phyloP scores from a whole-genome alignment of 2,329 filamentous ascomycete genomes.

The Cladobotryum mycophilum region DNA sequence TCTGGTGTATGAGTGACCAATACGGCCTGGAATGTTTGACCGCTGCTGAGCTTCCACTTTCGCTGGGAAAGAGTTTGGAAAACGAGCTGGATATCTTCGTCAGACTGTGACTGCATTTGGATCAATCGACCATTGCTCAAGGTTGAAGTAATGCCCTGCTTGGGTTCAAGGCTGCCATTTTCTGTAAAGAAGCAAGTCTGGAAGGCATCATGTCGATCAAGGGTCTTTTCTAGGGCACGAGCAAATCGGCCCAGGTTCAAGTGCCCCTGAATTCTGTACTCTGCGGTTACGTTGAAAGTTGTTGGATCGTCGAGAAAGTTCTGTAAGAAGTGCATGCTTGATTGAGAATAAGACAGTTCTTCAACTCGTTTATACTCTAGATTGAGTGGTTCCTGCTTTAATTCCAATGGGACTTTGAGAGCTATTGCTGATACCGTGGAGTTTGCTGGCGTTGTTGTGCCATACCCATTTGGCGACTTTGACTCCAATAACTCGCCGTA shows the following conservation, averaged over 20 bases:
- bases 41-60: slow-evolving; percentile 31
- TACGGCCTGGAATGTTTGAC: too few relatives aligned
- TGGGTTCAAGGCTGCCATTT: not conserved
- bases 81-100: not conserved
- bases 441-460: too few relatives aligned
- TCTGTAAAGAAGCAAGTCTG: not conserved
- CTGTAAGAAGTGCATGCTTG: not conserved
- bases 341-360: not conserved
- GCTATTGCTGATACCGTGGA: too few relatives aligned
- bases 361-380: not conserved
- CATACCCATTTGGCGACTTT: too few relatives aligned
- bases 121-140: not conserved
- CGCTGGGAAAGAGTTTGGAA: slow-evolving; percentile 13
- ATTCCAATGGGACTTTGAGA: too few relatives aligned
- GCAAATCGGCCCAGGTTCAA: not conserved
- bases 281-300: not conserved
- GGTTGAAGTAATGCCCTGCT: not conserved
- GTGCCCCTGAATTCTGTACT: not conserved
- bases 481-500: too few relatives aligned
- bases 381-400: too few relatives aligned
- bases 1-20: too few relatives aligned
- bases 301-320: not conserved
- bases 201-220: not conserved
- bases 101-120: not conserved
- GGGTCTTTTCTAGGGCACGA: not conserved